These are phyloP conservation scores for Gossypium turneri DNA, from an alignment of 345 rosid genomes.

Conservation along the genomic window DNA sequence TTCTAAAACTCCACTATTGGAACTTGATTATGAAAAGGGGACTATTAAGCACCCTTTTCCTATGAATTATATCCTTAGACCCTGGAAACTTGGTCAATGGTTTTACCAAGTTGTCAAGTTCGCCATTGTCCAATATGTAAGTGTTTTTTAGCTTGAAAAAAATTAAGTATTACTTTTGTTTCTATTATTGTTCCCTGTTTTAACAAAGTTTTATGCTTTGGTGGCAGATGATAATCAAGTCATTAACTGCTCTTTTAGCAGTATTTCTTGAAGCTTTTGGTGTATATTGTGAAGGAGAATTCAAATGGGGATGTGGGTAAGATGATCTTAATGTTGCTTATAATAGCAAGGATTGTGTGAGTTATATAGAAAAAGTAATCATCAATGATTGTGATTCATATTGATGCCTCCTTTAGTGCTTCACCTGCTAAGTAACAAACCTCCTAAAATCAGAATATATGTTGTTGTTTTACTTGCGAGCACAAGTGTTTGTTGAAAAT, in stretches of 20 bases:
- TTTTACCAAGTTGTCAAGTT: constrained; percentile 93
- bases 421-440: background rate
- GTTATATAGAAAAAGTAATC: background rate
- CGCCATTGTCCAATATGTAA: constrained; percentile 98
- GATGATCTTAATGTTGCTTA: constrained; percentile 22
- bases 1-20: constrained; percentile 60
- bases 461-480: background rate
- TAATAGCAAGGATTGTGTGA: background rate
- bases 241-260: constrained; percentile 74
- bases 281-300: constrained; percentile 97
- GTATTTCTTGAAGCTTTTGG: constrained; percentile 87
- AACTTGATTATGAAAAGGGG: constrained; percentile 53
- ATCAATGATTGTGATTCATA: background rate
- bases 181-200: constrained; percentile 14
- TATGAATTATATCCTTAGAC: constrained; percentile 66
- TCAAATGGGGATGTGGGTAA: constrained; percentile 88
- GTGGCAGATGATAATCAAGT: constrained; percentile 90
- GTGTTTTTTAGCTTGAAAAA: constrained; percentile 31
- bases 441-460: background rate
- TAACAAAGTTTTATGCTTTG: constrained; percentile 18
- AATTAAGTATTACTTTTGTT: constrained; percentile 14
- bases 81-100: constrained; percentile 95
- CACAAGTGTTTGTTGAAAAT: background rate
- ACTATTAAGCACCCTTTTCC: constrained; percentile 82
- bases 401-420: background rate